Base-by-base conservation (phyloP, 2,329 filamentous ascomycete genomes). In the Pseudocercospora eumusae region DNA sequence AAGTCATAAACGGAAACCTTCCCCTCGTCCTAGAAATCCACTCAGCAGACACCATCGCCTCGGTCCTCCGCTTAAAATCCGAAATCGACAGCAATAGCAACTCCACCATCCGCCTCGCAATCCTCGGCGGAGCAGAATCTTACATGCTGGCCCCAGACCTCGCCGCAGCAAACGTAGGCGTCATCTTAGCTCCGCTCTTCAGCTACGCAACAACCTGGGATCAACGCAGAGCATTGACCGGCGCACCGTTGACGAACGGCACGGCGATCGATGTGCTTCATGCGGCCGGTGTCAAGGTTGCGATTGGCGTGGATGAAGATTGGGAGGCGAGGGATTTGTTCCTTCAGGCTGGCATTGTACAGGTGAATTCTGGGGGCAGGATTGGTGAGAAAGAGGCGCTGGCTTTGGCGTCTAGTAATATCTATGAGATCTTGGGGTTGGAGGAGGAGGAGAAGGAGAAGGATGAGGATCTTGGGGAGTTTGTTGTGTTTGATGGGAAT, bases 201-300 rank as follows among this genome's bases (percentile, higher is more conserved):
- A 81, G 84, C 0, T 85, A 83, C 68, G 79, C 81, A 1, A 73
- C 71, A 2, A 74, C 71, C 0, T 90, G 87, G 87, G 86, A 88
- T 64, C 78, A 87, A 73, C 82, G 85, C 0, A 83, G 86, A 1
- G 82, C 84, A 0, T 77, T 89, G 10, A 82, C 85, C 0, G 87
- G 87, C 1, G 86, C 87, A 4, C 87, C 87, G 0, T 78, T 89
- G 0, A 87, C 86, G 0, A 87, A 88, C 67, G 86, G 86, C 25
- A 89, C 87, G 0, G 81, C 81, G 0, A 76, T 87, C 4, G 85
- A 89, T 64, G 73, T 70, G 11, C 79, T 90, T 0, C 66, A 87
- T 0, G 80, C 81, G 7, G 86, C 86, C 0, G 86, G 86, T 1
- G 86, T 89, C 0, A 70, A 76, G 2, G 79, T 83, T 0, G 87